phyloP scores from a whole-genome alignment of 495 filamentous ascomycete species.

The Letharia columbiana region DNA sequence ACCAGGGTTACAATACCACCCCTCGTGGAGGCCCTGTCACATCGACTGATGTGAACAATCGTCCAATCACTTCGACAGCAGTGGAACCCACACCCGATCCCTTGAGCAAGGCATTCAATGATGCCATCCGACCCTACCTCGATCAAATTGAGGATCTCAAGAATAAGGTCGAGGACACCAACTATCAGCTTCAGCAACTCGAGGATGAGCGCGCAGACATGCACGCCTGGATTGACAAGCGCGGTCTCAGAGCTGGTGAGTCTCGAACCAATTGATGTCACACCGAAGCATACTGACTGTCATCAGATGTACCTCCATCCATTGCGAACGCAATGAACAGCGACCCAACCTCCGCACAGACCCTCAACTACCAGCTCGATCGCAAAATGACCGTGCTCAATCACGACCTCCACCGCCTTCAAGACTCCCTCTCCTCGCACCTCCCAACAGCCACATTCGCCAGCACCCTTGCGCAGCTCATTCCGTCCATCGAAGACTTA shows the following conservation, averaged over 20 bases:
- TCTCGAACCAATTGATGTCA: neutral
- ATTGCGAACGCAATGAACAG: slow-evolving; percentile 43
- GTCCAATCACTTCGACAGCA: slow-evolving; percentile 16
- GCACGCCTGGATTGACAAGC: slow-evolving; percentile 45
- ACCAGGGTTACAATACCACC: slow-evolving; percentile 19
- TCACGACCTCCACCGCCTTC: slow-evolving; percentile 46
- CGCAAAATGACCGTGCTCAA: slow-evolving; percentile 48
- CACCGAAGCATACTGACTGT: neutral
- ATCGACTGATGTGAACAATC: neutral
- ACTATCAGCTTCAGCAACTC: slow-evolving; percentile 35
- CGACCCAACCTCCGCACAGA: slow-evolving; percentile 33
- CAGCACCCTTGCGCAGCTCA: slow-evolving; percentile 29
- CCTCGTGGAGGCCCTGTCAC: slow-evolving; percentile 9
- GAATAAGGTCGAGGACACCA: slow-evolving; percentile 36
- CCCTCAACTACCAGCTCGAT: slow-evolving; percentile 44
- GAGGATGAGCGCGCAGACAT: slow-evolving; percentile 41
- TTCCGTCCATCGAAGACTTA: slow-evolving; percentile 41
- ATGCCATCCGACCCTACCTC: slow-evolving; percentile 38
- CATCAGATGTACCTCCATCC: slow-evolving; percentile 38
- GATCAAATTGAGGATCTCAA: slow-evolving; percentile 41
- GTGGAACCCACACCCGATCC: slow-evolving; percentile 37
- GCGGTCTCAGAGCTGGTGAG: slow-evolving; percentile 42
- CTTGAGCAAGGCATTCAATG: slow-evolving; percentile 41
- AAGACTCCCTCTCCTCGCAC: slow-evolving; percentile 43
- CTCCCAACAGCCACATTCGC: slow-evolving; percentile 37